Conservation (phyloP, 371 early-diverging fungal genomes). For the Basidiobolus meristosporus region DNA sequence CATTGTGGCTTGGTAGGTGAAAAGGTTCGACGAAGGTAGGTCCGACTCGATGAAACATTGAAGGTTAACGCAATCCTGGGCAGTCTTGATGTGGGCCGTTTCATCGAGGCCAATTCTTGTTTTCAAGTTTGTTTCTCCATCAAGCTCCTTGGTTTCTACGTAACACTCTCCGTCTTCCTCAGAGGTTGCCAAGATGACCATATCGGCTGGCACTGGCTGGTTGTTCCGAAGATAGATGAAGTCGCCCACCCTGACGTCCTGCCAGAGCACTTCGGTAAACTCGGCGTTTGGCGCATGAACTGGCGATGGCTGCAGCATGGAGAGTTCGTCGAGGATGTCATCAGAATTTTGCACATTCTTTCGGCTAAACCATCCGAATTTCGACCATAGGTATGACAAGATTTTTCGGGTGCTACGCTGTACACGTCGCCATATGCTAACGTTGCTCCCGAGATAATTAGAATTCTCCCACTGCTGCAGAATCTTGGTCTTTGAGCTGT, state of each 20-base stretch:
- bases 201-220: constrained; percentile 83
- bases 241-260: constrained; percentile 80
- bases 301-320: too few relatives aligned
- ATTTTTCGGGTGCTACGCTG: too few relatives aligned
- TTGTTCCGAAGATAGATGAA: constrained; percentile 64
- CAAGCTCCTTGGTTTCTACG: constrained; percentile 87
- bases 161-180: constrained; percentile 56
- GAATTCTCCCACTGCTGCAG: constrained; percentile 55
- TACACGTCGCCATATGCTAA: too few relatives aligned
- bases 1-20: constrained; percentile 31
- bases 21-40: constrained; percentile 46
- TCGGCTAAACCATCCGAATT: too few relatives aligned
- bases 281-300: neutral
- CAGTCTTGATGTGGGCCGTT: constrained; percentile 30
- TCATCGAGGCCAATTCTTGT: constrained; percentile 41
- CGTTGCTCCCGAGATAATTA: constrained; percentile 16
- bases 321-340: too few relatives aligned
- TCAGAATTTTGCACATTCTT: too few relatives aligned
- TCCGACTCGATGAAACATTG: constrained; percentile 46
- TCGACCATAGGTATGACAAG: too few relatives aligned
- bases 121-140: constrained; percentile 94
- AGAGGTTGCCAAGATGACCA: constrained; percentile 58
- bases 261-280: constrained; percentile 27
- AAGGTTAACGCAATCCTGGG: constrained; percentile 34
- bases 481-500: constrained; percentile 48